A percentile compares a stretch with the other conserved stretches of the same genome.
Evolutionary conservation across 441 rosid species (phyloP).

Genomic region (Pelargonium cotyledonis): DNA sequence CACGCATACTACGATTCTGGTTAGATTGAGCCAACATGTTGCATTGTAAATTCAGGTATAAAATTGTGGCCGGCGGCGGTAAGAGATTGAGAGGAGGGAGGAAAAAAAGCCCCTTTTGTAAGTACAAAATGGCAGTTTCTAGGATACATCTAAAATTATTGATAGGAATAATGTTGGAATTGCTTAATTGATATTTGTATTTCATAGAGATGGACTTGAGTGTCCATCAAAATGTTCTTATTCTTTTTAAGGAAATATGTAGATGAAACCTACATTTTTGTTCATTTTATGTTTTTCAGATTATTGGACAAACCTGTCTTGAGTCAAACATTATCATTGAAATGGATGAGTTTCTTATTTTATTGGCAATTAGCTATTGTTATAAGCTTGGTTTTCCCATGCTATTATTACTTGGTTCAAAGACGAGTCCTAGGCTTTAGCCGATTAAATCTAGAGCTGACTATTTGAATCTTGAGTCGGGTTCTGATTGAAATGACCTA

Average conservation of each 20-base stretch:
- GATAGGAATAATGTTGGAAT: slow-evolving; percentile 35
- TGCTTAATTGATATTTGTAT: slow-evolving; percentile 24
- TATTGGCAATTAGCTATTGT: too few relatives aligned
- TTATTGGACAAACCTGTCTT: not conserved
- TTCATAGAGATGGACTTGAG: slow-evolving; percentile 27
- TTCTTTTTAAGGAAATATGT: not conserved
- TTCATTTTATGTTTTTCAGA: too few relatives aligned
- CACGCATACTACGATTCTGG: slow-evolving; percentile 22
- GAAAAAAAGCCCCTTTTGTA: slow-evolving; percentile 30
- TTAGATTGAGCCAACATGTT: slow-evolving; percentile 28
- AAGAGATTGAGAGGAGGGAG: slow-evolving; percentile 24
- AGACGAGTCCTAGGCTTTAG: too few relatives aligned
- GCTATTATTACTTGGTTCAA: too few relatives aligned
- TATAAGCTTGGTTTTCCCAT: too few relatives aligned
- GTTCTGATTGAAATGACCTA: too few relatives aligned
- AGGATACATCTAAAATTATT: slow-evolving; percentile 26
- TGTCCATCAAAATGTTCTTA: slow-evolving; percentile 12
- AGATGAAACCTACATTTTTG: not conserved
- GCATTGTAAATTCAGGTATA: slow-evolving; percentile 37
- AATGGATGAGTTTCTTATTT: not conserved
- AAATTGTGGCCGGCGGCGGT: slow-evolving; percentile 32
- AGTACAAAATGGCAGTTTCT: slow-evolving; percentile 39
- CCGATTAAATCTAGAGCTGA: too few relatives aligned
- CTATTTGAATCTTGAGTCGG: too few relatives aligned
- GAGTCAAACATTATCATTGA: not conserved